phyloP scores from a whole-genome alignment of 2,329 filamentous ascomycete genomes.

The Chaetomiaceae sp. region DNA sequence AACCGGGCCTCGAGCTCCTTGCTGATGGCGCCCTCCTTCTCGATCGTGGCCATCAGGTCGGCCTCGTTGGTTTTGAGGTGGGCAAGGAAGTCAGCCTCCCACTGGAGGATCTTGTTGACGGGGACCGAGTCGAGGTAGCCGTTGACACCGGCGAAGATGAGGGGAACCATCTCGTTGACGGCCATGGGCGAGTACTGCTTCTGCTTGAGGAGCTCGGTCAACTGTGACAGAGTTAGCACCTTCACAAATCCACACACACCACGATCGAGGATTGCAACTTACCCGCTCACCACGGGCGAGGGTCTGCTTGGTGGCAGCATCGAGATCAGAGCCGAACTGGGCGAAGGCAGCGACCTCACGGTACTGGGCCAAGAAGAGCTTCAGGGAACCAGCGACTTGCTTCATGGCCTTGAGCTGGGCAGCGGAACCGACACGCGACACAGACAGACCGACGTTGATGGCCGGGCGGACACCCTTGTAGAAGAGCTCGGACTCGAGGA shows the following conservation, averaged over 20 bases:
- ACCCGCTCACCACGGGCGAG: constrained; percentile 96
- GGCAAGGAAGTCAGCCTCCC: constrained; percentile 91
- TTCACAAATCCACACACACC: not conserved
- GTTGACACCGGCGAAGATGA: constrained; percentile 99
- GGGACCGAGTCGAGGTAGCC: constrained; percentile 86
- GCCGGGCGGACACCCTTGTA: constrained; percentile 99
- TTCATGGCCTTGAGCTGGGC: constrained; percentile 99
- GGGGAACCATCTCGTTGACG: constrained; percentile 99
- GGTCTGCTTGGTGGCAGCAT: constrained; percentile 98
- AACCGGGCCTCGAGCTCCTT: constrained; percentile 86
- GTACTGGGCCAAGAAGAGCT: constrained; percentile 99
- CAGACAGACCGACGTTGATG: constrained; percentile 99
- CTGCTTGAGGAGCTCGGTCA: constrained; percentile 98
- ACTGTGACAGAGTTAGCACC: constrained; percentile 39
- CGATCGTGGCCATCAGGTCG: constrained; percentile 78
- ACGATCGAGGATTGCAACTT: constrained; percentile 35
- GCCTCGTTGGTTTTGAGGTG: constrained; percentile 89
- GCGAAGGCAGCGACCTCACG: constrained; percentile 99
- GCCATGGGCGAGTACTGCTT: constrained; percentile 99
- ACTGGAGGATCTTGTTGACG: constrained; percentile 84
- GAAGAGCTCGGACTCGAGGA: constrained; percentile 98
- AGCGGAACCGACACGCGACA: constrained; percentile 98
- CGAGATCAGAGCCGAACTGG: constrained; percentile 99
- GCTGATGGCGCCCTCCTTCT: constrained; percentile 93
- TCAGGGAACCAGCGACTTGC: constrained; percentile 98